Evolutionary conservation across 306 rosid genomes (phyloP).

Genomic region (Begonia peltatifolia): DNA sequence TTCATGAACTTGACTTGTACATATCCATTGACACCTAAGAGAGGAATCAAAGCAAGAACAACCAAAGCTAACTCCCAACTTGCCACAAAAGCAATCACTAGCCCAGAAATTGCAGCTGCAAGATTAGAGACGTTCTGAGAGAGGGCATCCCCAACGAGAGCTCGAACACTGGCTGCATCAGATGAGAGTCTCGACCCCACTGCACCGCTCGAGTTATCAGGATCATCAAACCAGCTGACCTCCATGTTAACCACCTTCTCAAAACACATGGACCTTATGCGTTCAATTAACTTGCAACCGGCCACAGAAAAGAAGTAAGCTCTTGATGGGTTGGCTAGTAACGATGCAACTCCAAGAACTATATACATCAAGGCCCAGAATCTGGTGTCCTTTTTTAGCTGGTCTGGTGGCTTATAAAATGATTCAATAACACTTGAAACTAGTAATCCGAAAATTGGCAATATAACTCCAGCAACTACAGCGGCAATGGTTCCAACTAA

Average conservation of each 20-base stretch:
- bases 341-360: conserved; percentile 36
- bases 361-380: conserved; percentile 62
- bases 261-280: conserved; percentile 57
- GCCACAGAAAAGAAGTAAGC: conserved; percentile 60
- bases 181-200: conserved; percentile 78
- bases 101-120: conserved; percentile 50
- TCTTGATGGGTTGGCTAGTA: conserved; percentile 30
- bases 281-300: conserved; percentile 62
- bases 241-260: conserved; percentile 70
- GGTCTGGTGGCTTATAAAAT: conserved; percentile 38
- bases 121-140: conserved; percentile 40
- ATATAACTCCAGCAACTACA: conserved; percentile 32
- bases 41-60: conserved; percentile 49
- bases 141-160: conserved; percentile 64
- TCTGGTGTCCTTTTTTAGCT: conserved; percentile 46
- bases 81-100: conserved; percentile 55
- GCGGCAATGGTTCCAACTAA: conserved; percentile 52
- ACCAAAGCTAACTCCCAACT: conserved; percentile 61
- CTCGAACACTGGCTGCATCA: conserved; percentile 70
- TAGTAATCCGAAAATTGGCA: conserved; percentile 53
- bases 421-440: conserved; percentile 48
- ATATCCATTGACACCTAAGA: conserved; percentile 54
- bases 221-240: conserved; percentile 79
- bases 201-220: conserved; percentile 63
- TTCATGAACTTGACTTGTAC: conserved; percentile 64